A percentile compares a stretch with the other conserved stretches of the same genome.
Evolutionary conservation across 768 basidiomycete species (phyloP).

Genomic region (Xerocomus spinulosus): DNA sequence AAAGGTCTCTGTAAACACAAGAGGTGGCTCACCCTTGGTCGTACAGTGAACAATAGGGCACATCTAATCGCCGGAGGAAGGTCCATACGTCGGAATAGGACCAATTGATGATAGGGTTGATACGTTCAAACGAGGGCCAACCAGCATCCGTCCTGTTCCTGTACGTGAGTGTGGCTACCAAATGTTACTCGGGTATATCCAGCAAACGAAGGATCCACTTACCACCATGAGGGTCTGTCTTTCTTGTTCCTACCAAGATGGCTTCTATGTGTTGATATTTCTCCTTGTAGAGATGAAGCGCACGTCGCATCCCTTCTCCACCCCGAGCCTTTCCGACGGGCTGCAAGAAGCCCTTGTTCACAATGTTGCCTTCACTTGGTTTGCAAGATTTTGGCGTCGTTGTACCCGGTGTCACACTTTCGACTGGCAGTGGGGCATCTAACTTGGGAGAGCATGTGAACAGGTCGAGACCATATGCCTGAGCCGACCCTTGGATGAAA

Average conservation of each 20-base stretch:
- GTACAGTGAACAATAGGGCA: slow-evolving; percentile 88
- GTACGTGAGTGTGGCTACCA: slow-evolving; percentile 64
- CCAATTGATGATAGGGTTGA: slow-evolving; percentile 98
- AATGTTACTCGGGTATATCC: not conserved
- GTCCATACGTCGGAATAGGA: slow-evolving; percentile 85
- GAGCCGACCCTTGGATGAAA: slow-evolving; percentile 67
- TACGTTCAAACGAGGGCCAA: slow-evolving; percentile 87
- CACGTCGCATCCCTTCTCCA: slow-evolving; percentile 72
- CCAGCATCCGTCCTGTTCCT: slow-evolving; percentile 78
- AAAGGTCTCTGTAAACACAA: not conserved
- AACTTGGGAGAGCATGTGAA: slow-evolving; percentile 36
- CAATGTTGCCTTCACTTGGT: slow-evolving; percentile 3
- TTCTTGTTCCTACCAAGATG: slow-evolving; percentile 84
- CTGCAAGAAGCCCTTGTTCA: slow-evolving; percentile 21
- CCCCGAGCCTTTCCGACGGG: slow-evolving; percentile 54
- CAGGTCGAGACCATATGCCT: slow-evolving; percentile 71
- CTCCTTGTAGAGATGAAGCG: slow-evolving; percentile 68
- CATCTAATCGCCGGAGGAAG: slow-evolving; percentile 66
- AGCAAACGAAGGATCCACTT: slow-evolving; percentile 25
- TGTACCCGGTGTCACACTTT: slow-evolving; percentile 41
- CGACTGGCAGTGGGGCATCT: slow-evolving; percentile 44
- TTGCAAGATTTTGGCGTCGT: slow-evolving; percentile 16
- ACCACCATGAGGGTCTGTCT: slow-evolving; percentile 94
- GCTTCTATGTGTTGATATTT: slow-evolving; percentile 65
- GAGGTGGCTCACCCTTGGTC: slow-evolving; percentile 70